Percentiles rank a stretch among this genome's conserved stretches.
These are phyloP conservation scores for Sarocladium kiliense DNA, from an alignment of 2,329 filamentous ascomycete genomes.

Conservation along the genomic window DNA sequence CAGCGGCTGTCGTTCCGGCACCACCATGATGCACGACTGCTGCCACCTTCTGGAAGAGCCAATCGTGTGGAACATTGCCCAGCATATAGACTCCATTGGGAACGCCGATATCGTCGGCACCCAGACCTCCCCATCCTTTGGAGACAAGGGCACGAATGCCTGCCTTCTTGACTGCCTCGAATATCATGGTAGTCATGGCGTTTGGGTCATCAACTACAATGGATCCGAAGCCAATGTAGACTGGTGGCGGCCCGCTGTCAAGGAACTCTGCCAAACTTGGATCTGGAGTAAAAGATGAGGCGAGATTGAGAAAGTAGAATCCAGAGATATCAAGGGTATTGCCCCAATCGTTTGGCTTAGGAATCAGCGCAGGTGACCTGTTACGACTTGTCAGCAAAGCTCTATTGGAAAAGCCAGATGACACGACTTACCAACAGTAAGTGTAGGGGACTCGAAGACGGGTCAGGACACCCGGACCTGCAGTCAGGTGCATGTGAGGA, in stretches of 20 bases:
- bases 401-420: constrained; percentile 17
- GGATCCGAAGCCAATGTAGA: constrained; percentile 80
- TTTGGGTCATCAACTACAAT: constrained; percentile 77
- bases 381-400: constrained; percentile 3
- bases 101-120: constrained; percentile 63
- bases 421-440: constrained; percentile 66
- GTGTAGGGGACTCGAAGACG: constrained; percentile 77
- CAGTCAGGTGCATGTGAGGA: constrained; percentile 72
- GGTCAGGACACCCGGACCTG: constrained; percentile 74
- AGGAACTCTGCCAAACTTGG: constrained; percentile 63
- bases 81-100: constrained; percentile 78
- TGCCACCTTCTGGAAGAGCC: constrained; percentile 77
- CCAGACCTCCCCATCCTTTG: constrained; percentile 84
- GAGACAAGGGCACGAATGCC: constrained; percentile 77
- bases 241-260: constrained; percentile 61
- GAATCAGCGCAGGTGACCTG: constrained; percentile 67
- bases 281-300: constrained; percentile 60
- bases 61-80: constrained; percentile 82
- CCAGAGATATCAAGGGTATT: constrained; percentile 67
- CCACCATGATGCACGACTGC: constrained; percentile 85
- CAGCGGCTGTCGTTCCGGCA: constrained; percentile 81
- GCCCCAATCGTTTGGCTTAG: constrained; percentile 73
- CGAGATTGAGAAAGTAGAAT: constrained; percentile 69
- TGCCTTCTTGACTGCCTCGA: constrained; percentile 61
- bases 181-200: constrained; percentile 64